Evolutionary conservation across 2,329 filamentous ascomycete species (phyloP).

Genomic region (Ramularia endophylla): DNA sequence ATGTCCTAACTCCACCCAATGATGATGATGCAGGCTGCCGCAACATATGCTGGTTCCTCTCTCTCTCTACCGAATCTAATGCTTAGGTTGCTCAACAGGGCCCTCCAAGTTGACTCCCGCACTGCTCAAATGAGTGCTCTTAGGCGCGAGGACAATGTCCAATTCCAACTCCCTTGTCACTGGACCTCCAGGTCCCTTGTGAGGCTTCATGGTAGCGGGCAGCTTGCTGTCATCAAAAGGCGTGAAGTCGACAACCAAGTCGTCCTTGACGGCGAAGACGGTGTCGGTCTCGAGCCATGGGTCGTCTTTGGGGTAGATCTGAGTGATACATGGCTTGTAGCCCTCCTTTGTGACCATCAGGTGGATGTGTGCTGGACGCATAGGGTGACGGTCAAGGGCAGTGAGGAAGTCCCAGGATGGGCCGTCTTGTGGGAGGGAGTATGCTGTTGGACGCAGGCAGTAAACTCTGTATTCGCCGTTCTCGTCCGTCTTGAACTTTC

Average conservation of each 20-base stretch:
- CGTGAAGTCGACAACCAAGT: constrained; percentile 53
- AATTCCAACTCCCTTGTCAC: constrained; percentile 50
- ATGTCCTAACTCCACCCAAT: too few relatives aligned
- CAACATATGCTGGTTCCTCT: too few relatives aligned
- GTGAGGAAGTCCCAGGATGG: constrained; percentile 50
- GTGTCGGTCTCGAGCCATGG: constrained; percentile 53
- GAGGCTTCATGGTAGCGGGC: constrained; percentile 44
- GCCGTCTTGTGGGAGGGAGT: constrained; percentile 62
- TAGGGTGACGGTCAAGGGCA: constrained; percentile 52
- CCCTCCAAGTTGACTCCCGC: constrained; percentile 1
- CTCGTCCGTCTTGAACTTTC: constrained; percentile 66
- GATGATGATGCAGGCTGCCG: too few relatives aligned
- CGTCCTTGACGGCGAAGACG: constrained; percentile 58
- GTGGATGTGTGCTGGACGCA: constrained; percentile 58
- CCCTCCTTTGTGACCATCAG: constrained; percentile 16
- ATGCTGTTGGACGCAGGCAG: constrained; percentile 68
- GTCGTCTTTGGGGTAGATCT: constrained; percentile 51
- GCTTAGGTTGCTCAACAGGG: too few relatives aligned
- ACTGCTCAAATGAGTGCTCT: constrained; percentile 15
- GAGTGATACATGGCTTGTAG: constrained; percentile 21
- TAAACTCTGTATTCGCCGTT: constrained; percentile 68
- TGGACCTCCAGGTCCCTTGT: constrained; percentile 27
- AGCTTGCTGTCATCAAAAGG: constrained; percentile 43
- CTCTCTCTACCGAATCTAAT: too few relatives aligned
- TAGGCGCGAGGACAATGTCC: constrained; percentile 52